Base-by-base conservation (phyloP, 2,329 filamentous ascomycete genomes). In the Boeremia exigua region DNA sequence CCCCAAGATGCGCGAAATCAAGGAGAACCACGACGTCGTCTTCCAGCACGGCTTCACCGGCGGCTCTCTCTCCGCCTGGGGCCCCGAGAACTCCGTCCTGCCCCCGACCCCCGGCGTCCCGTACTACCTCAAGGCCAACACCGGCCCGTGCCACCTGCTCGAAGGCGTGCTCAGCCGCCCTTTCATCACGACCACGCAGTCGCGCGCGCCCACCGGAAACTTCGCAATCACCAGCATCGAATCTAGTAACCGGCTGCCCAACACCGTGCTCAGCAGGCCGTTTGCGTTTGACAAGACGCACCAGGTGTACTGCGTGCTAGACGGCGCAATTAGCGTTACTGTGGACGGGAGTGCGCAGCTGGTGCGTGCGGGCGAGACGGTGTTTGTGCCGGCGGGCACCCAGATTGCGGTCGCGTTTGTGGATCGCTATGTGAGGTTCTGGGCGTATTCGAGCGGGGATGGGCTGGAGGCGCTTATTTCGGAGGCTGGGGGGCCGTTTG, bases 181-280 rank as follows among this genome's bases (percentile, higher is more conserved):
- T 0, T 66, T 66, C 17, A 61, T 66, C n/a, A 63, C 58, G 1
- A 60, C 58, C 12, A 48, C 54, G 19, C 63, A 64, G 23, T 62
- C 50, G 19, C 42, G 38, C 11, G 53, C 52, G 1, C 48, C 52
- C 1, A 56, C 47, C 5, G 63, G 63, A 0, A 64, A 61, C 34
- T 66, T 66, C 37, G 58, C 63, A 0, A 56, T 64, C 36, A 59
- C 61, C 5, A 64, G 61, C 43, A 63, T 66, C 14, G 61, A 64
- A 49, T 64, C 61, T n/a, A 58, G 59, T 14, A 60, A 59, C 34
- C 46, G 53, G 0, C 38, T 56, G 19, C n/a, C 30, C 10, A 59
- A 59, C 28, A 39, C 50, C 2, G 38, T 61, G 1, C 17, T 63
- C 14, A 53, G 61, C 33, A 59, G 56, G 29, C 48, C 56, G 0